phyloP scores from a whole-genome alignment of 768 basidiomycete genomes.

The Sistotremastrum niveocremeum region DNA sequence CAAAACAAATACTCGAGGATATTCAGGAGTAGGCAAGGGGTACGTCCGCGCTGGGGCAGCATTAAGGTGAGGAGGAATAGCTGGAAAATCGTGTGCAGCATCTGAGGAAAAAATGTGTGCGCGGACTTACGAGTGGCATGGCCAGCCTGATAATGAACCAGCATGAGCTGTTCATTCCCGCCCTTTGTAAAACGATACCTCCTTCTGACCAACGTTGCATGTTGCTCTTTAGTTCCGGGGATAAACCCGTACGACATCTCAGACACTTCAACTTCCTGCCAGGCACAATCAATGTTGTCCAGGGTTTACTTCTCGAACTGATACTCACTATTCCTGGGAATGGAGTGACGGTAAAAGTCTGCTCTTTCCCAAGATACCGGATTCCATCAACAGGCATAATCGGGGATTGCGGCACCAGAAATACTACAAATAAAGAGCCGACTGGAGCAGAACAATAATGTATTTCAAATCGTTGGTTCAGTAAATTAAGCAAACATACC shows the following conservation, averaged over 20 bases:
- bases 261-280: constrained; percentile 62
- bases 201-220: constrained; percentile 54
- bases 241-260: constrained; percentile 69
- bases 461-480: not conserved
- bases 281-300: too few relatives aligned
- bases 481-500: constrained; percentile 29
- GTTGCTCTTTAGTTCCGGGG: constrained; percentile 44
- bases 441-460: constrained; percentile 25
- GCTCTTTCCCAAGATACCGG: constrained; percentile 62
- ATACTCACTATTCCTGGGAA: not conserved
- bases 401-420: constrained; percentile 32
- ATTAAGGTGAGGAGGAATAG: constrained; percentile 41
- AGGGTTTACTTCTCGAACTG: too few relatives aligned
- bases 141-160: constrained; percentile 66
- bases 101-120: too few relatives aligned
- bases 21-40: constrained; percentile 53
- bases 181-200: constrained; percentile 63
- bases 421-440: constrained; percentile 52
- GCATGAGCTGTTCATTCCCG: constrained; percentile 56
- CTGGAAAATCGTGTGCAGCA: constrained; percentile 19
- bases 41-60: constrained; percentile 56
- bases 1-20: constrained; percentile 53
- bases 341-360: constrained; percentile 38
- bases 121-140: constrained; percentile 42
- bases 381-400: constrained; percentile 70